Evolutionary conservation across 306 rosid species (phyloP), one percentile per base, ranked within the genome.

Genomic region (Crataegus laevigata): DNA sequence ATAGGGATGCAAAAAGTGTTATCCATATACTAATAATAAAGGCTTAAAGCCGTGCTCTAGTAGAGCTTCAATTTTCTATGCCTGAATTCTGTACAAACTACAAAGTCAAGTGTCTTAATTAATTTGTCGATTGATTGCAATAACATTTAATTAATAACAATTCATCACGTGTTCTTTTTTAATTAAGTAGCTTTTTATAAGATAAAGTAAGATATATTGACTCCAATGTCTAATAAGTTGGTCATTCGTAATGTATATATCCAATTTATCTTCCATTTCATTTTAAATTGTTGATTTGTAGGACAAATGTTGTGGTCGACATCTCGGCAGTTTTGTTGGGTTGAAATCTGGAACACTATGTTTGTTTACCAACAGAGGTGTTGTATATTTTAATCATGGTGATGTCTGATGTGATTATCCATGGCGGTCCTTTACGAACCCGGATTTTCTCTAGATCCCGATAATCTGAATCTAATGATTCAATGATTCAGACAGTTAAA

Each of bases 121-220:
- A 42, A 73, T 82, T 61, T 71, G 51, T 32, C n/a, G 24, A 83
- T 55, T 13, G 14, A 82, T 59, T 25, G 57, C 50, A 58, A 70
- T 42, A 34, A 45, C 61, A 61, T 6, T 59, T 38, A 40, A 66
- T 21, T 22, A 28, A 30, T 60, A n/a, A n/a, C 21, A 77, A 40
- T 47, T 60, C 36, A n/a, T 9, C 91, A 88, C 88, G 69, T 85
- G 89, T 72, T 32, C 47, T 25, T 57, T 76, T 77, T 68, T 80
- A 69, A 76, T 24, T 14, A 6, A 79, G 68, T 26, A 40, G 3
- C 36, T 58, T 25, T 22, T 22, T 62, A 5, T 36, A 22, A 57
- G 57, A 50, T 80, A 78, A 8, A 7, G 24, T 21, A 7, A 64
- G 21, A 17, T n/a, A 54, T 29, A 25, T 21, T 38, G 18, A 72